Base-by-base conservation (phyloP, 495 filamentous ascomycete genomes). In the Trichoderma virens region DNA sequence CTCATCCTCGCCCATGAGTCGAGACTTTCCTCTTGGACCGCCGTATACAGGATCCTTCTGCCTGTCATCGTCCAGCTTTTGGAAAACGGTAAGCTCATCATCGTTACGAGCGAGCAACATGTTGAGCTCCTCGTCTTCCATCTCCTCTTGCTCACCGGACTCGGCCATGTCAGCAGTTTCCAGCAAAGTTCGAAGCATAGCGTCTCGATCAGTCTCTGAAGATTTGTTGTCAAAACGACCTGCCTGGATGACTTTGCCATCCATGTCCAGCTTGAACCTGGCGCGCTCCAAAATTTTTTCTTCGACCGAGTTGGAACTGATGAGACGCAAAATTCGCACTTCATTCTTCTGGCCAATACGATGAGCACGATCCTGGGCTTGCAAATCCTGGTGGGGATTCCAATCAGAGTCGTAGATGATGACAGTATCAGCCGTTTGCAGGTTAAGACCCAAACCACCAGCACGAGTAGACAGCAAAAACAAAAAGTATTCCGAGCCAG, bases 271-370 rank as follows among this genome's bases (percentile, higher is more conserved):
- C 83, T 98, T 98, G 80, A 87, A 98, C 71, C 97, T 89, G 0
- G 94, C 94, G 67, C 93, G 90, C 77, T 98, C 95, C 39, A 98
- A 79, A 72, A 98, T 98, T 80, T 98, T 97, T 76, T 98, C 94
- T 76, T 98, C 94, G 20, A 98, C 91, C 1, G 95, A 98, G 69
- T 96, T 95, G 5, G 92, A 93, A 67, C 88, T 97, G 74, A 98
- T 98, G 43, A 98, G 80, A 69, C 94, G 86, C 67, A 98, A 78
- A 70, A 98, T 98, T 32, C 94, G 90, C 38, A 98, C 94, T 77
- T 98, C 94, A 71, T 98, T 98, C 86, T 98, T 98, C 75, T 98
- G 94, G 61, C 94, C 94, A 67, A 98, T 98, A 87, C 94, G 94
- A 85, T 98, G 94, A 27, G 94, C 94, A 86, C 94, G 93, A 87